phyloP scores from a whole-genome alignment of 202 grass and related monocot genomes.

The Digitaria exilis region DNA sequence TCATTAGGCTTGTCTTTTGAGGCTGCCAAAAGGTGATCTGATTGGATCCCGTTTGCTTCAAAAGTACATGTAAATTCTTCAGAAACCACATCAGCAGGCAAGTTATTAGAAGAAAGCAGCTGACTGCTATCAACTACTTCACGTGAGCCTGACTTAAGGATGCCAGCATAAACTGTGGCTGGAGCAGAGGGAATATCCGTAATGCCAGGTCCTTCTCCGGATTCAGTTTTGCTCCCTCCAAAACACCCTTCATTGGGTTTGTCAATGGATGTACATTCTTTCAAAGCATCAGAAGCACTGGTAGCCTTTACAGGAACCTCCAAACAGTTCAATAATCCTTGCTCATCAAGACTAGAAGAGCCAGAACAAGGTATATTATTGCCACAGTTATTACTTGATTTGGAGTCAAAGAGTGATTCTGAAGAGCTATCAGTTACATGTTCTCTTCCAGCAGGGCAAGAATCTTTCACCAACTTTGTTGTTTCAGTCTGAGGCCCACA shows the following conservation, averaged over 20 bases:
- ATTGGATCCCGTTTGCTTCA: constrained; percentile 22
- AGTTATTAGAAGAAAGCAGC: constrained; percentile 35
- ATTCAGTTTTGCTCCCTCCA: constrained; percentile 14
- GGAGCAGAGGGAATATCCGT: constrained; percentile 24
- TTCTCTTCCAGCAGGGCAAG: constrained; percentile 17
- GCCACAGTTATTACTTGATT: constrained; percentile 32
- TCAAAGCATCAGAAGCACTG: constrained; percentile 32
- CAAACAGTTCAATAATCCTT: constrained; percentile 28
- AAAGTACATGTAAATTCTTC: constrained; percentile 34
- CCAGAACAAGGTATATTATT: constrained; percentile 20
- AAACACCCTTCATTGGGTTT: constrained; percentile 31
- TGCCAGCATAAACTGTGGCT: neutral
- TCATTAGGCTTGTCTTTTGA: constrained; percentile 27
- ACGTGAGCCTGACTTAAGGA: constrained; percentile 36
- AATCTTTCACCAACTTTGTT: constrained; percentile 27
- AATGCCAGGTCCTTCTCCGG: constrained; percentile 32
- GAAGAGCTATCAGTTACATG: constrained; percentile 31
- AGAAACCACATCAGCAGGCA: constrained; percentile 16
- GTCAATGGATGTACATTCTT: neutral
- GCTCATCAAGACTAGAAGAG: constrained; percentile 34
- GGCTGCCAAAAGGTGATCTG: constrained; percentile 18
- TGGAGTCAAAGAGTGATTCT: constrained; percentile 17
- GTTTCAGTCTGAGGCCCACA: constrained; percentile 38
- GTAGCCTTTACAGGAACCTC: constrained; percentile 28
- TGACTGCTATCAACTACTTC: constrained; percentile 24